Evolutionary conservation across 768 basidiomycete genomes (phyloP).

Genomic region (Suillus subluteus): DNA sequence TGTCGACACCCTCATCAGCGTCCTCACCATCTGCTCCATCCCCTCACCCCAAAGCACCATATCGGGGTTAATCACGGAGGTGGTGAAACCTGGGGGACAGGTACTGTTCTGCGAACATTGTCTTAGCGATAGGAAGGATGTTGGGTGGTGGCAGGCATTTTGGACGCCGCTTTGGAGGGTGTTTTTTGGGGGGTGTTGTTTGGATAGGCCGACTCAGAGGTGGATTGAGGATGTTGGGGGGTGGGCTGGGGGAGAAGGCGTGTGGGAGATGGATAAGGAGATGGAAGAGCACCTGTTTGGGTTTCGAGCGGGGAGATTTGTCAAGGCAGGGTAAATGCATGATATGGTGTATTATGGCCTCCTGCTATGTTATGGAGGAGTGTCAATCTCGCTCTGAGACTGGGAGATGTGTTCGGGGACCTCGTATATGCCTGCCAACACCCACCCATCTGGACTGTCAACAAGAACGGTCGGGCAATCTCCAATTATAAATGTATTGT

Average conservation of each 20-base stretch:
- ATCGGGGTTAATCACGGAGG: conserved; percentile 46
- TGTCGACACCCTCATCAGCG: conserved; percentile 65
- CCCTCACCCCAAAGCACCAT: conserved; percentile 58
- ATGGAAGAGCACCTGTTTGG: conserved; percentile 60
- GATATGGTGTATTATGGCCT: too few relatives aligned
- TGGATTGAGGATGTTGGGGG: conserved; percentile 49
- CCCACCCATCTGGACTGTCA: too few relatives aligned
- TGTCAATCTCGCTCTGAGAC: too few relatives aligned
- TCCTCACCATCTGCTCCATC: conserved; percentile 69
- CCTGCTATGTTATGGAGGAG: too few relatives aligned
- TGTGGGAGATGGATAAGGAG: conserved; percentile 57
- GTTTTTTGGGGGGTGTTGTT: conserved; percentile 63
- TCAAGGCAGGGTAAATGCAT: conserved; percentile 50
- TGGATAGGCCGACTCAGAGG: conserved; percentile 58
- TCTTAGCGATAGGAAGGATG: conserved; percentile 49
- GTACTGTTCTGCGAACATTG: conserved; percentile 77
- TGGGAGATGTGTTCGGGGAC: too few relatives aligned
- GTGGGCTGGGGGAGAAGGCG: conserved; percentile 46
- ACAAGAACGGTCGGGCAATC: too few relatives aligned
- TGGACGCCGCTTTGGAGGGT: conserved; percentile 73
- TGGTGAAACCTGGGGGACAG: conserved; percentile 66
- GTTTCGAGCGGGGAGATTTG: conserved; percentile 59
- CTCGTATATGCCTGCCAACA: too few relatives aligned
- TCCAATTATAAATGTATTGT: too few relatives aligned
- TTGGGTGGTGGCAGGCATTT: conserved; percentile 72